Evolutionary conservation across 2,329 filamentous ascomycete species (phyloP).

Genomic region (Trichoderma endophyticum): DNA sequence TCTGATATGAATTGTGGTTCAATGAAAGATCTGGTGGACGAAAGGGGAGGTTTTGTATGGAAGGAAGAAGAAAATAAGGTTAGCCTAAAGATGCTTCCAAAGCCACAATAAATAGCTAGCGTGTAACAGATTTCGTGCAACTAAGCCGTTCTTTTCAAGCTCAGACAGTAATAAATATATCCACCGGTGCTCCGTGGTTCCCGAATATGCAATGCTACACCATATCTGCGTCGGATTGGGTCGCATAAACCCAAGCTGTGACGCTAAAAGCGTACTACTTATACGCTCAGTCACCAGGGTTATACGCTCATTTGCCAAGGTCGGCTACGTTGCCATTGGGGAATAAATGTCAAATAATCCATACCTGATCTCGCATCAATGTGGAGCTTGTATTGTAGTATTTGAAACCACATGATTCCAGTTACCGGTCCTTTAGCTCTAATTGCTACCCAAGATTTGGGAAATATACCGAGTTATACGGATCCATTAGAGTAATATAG

Average conservation of each 20-base stretch:
- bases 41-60: no score
- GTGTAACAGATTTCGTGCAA: no score
- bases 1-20: no score
- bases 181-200: background rate
- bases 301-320: background rate
- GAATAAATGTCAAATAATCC: background rate
- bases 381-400: background rate
- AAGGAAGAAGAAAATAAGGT: no score
- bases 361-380: background rate
- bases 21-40: no score
- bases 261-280: background rate
- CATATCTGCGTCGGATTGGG: background rate
- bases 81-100: no score
- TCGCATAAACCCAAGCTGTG: background rate
- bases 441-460: no score
- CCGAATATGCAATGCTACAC: background rate
- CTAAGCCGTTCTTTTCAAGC: no score
- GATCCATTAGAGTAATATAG: no score
- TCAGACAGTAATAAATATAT: background rate
- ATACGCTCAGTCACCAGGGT: background rate
- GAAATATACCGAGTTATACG: no score
- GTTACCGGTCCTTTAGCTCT: background rate
- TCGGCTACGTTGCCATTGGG: background rate
- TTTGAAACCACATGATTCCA: background rate
- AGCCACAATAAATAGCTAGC: no score